Evolutionary conservation across 768 basidiomycete genomes (phyloP).

Genomic region (Mycena floridula): DNA sequence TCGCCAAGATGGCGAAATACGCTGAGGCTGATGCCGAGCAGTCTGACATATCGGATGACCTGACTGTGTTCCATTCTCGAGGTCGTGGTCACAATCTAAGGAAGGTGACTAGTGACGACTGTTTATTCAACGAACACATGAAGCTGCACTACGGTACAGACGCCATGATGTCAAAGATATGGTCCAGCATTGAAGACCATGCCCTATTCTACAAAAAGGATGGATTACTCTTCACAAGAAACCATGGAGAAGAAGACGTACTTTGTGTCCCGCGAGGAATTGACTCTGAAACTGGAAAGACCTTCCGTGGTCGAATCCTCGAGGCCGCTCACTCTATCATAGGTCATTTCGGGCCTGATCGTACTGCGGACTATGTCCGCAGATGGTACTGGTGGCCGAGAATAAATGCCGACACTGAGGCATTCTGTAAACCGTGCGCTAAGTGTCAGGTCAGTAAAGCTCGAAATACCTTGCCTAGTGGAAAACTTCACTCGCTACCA

Average conservation of each 20-base stretch:
- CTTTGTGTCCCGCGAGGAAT: neutral
- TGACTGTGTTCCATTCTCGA: neutral
- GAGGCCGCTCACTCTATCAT: conserved; percentile 3
- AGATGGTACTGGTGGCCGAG: conserved; percentile 14
- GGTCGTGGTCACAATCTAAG: neutral
- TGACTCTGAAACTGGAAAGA: neutral
- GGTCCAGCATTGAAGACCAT: neutral
- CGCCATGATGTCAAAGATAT: neutral
- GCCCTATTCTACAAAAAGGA: neutral
- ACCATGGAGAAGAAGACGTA: neutral
- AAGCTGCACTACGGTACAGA: neutral
- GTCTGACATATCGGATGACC: neutral
- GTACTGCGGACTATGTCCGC: conserved; percentile 20
- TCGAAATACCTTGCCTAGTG: conserved; percentile 1
- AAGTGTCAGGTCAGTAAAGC: too few species aligned
- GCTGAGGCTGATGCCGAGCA: neutral
- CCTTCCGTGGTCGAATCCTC: too few species aligned
- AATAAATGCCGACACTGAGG: too few species aligned
- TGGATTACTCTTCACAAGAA: neutral
- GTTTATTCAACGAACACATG: neutral
- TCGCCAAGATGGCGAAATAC: neutral
- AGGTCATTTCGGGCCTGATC: conserved; percentile 16
- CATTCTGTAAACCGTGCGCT: too few species aligned
- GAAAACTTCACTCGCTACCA: conserved; percentile 15
- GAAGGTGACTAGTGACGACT: neutral